Evolutionary conservation across 257 asterid species (phyloP).

Genomic region (Scutellaria minor): DNA sequence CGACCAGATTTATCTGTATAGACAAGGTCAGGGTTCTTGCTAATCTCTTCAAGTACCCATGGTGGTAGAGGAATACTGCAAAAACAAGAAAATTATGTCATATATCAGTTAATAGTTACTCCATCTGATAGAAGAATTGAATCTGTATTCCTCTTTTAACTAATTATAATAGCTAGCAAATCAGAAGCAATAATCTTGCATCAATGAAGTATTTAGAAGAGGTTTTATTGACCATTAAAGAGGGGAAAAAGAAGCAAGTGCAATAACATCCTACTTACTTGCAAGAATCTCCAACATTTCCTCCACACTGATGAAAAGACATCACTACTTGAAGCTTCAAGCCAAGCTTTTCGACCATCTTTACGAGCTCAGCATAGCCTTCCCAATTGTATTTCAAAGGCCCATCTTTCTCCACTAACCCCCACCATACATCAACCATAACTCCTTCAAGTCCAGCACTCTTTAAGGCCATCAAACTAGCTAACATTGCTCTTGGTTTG

Average conservation of each 20-base stretch:
- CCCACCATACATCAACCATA: slow-evolving; percentile 99
- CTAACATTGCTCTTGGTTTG: slow-evolving; percentile 77
- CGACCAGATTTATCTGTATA: slow-evolving; percentile 87
- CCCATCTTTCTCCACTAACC: slow-evolving; percentile 89
- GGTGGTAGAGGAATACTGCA: slow-evolving; percentile 92
- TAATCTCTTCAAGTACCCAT: slow-evolving; percentile 96
- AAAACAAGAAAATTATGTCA: slow-evolving; percentile 16
- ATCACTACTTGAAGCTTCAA: slow-evolving; percentile 88
- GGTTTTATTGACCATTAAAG: not conserved
- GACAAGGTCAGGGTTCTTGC: slow-evolving; percentile 84
- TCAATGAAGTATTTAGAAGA: not conserved
- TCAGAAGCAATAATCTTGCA: slow-evolving; percentile 3
- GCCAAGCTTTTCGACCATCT: slow-evolving; percentile 70
- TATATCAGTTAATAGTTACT: not conserved
- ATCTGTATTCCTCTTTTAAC: not conserved
- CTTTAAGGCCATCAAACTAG: slow-evolving; percentile 90
- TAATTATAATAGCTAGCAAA: not conserved
- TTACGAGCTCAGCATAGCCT: slow-evolving; percentile 82
- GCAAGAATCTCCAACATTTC: slow-evolving; percentile 95
- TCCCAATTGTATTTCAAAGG: slow-evolving; percentile 89
- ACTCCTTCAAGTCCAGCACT: slow-evolving; percentile 90
- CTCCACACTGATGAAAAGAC: slow-evolving; percentile 98
- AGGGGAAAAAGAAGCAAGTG: not conserved
- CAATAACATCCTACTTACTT: slow-evolving; percentile 44
- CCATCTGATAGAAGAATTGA: no score